Conservation (phyloP, 441 rosid genomes). For the Populus hybrid region DNA sequence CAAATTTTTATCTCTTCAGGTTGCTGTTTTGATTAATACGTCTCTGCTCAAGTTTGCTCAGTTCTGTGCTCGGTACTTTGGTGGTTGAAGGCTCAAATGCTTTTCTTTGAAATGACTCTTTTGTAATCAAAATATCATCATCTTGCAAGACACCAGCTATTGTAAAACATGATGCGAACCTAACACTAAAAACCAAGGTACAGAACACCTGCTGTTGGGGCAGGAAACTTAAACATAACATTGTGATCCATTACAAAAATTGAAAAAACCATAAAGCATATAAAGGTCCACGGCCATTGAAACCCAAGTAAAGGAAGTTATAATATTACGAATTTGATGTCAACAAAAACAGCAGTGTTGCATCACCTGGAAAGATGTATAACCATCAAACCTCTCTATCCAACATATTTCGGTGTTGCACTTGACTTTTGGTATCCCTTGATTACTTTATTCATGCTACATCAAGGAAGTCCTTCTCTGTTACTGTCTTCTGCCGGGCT, state of each 20-base stretch:
- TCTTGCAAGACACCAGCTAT: too few relatives aligned
- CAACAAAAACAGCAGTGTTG: background rate
- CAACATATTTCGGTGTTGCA: constrained; percentile 62
- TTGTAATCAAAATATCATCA: too few relatives aligned
- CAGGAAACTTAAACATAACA: background rate
- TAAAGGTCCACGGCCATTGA: background rate
- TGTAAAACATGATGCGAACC: too few relatives aligned
- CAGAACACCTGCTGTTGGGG: background rate
- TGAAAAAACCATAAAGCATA: background rate
- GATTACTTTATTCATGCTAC: constrained; percentile 76
- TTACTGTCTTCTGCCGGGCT: constrained; percentile 73
- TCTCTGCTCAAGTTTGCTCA: background rate
- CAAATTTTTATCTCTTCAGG: background rate
- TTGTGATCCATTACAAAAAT: background rate
- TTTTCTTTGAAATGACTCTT: too few relatives aligned
- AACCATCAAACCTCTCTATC: background rate
- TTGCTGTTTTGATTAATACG: background rate
- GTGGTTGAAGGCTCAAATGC: background rate
- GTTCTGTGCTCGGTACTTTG: background rate
- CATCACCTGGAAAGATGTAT: background rate
- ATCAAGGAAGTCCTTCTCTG: constrained; percentile 79
- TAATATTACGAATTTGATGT: background rate
- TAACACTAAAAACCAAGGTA: background rate
- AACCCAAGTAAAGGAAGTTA: background rate
- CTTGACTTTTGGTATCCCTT: constrained; percentile 87